Conservation (phyloP, 108 stramenopile species). For the Nitzschia inconspicua region DNA sequence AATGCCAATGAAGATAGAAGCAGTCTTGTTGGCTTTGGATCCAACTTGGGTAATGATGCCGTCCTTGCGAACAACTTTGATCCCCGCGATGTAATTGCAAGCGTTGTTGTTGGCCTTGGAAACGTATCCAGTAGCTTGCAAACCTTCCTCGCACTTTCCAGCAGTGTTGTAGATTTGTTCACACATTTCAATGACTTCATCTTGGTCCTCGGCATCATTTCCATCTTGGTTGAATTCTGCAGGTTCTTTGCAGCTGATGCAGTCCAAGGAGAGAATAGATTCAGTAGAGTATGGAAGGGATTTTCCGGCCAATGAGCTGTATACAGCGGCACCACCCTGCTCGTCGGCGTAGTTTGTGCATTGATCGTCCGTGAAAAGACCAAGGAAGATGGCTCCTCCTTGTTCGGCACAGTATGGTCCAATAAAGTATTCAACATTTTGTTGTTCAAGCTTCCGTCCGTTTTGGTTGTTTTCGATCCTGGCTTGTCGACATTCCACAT, state of each 20-base stretch:
- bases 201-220: conserved; percentile 44
- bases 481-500: conserved; percentile 38
- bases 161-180: conserved; percentile 54
- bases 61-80: conserved; percentile 69
- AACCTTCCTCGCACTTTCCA: conserved; percentile 74
- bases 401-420: conserved; percentile 82
- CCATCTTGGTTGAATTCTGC: conserved; percentile 41
- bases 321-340: conserved; percentile 41
- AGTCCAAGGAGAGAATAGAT: conserved; percentile 61
- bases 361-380: conserved; percentile 76
- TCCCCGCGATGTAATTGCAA: conserved; percentile 82
- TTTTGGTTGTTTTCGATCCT: conserved; percentile 33
- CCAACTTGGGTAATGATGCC: conserved; percentile 46
- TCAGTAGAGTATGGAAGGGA: conserved; percentile 52
- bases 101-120: conserved; percentile 56
- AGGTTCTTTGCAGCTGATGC: conserved; percentile 61
- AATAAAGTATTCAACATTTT: conserved; percentile 44
- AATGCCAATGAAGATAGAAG: conserved; percentile 74
- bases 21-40: conserved; percentile 55
- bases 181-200: conserved; percentile 61
- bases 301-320: conserved; percentile 37
- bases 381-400: conserved; percentile 68
- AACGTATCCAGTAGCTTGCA: conserved; percentile 30
- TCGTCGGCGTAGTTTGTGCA: conserved; percentile 63
- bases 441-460: conserved; percentile 27